A percentile compares a stretch with the other conserved stretches of the same genome.
These are phyloP conservation scores for Akanthomyces lecanii DNA, from an alignment of 2,329 filamentous ascomycete species.

Conservation along the genomic window DNA sequence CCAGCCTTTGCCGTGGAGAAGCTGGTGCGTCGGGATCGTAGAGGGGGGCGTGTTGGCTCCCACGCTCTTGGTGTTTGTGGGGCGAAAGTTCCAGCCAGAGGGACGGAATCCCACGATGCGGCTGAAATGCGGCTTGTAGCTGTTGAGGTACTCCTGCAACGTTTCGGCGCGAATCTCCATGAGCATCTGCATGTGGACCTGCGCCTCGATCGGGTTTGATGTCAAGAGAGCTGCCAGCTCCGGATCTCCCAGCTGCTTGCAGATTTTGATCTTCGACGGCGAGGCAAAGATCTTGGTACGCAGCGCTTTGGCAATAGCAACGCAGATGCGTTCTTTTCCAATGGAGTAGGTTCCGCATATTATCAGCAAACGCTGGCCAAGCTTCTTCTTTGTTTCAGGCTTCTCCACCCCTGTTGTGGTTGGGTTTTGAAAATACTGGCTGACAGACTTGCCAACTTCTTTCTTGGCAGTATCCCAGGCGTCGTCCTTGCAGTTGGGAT, in stretches of 20 bases:
- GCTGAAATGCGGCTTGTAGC: constrained; percentile 75
- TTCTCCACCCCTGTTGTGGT: constrained; percentile 25
- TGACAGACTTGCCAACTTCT: constrained; percentile 40
- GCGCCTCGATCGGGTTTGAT: constrained; percentile 72
- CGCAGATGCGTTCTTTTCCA: constrained; percentile 92
- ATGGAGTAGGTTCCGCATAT: constrained; percentile 97
- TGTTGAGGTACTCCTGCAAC: constrained; percentile 79
- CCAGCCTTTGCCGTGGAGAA: constrained; percentile 65
- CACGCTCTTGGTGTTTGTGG: constrained; percentile 53
- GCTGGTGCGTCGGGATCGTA: constrained; percentile 45
- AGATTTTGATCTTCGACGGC: constrained; percentile 76
- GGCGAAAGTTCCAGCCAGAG: constrained; percentile 89
- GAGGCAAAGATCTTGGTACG: constrained; percentile 86
- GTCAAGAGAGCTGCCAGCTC: constrained; percentile 78
- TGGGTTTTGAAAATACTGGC: constrained; percentile 46
- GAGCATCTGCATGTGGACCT: constrained; percentile 96
- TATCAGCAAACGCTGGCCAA: constrained; percentile 67
- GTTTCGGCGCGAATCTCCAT: constrained; percentile 93
- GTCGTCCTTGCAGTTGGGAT: constrained; percentile 47
- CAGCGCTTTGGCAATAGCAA: constrained; percentile 84
- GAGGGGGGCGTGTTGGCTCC: constrained; percentile 47
- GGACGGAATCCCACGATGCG: constrained; percentile 88
- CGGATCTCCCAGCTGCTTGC: constrained; percentile 76
- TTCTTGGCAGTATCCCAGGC: constrained; percentile 44
- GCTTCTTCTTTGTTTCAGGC: constrained; percentile 25